Base-by-base conservation (phyloP, 495 filamentous ascomycete genomes). In the Trichoderma virens region DNA sequence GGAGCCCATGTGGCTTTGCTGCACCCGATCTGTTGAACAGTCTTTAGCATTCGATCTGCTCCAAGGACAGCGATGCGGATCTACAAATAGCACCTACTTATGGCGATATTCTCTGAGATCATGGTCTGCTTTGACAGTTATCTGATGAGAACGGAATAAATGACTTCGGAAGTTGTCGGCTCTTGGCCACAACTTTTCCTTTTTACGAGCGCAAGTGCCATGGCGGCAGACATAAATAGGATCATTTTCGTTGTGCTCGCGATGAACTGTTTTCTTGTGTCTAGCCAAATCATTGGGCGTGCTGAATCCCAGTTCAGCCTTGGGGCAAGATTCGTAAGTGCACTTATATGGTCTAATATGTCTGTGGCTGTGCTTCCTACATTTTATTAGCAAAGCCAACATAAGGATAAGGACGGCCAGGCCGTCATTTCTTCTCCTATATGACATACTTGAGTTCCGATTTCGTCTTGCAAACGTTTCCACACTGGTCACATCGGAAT, bases 91-190 rank as follows among this genome's bases (percentile, higher is more conserved):
- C 23, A 56, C 51, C 28, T 56, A 30, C 51, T 56, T 5, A 27
- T 28, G n/a, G 5, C 51, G 51, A 16, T 56, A 56, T 0, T 13
- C 8, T 18, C 27, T 30, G 0, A 56, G 25, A 56, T 87, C 78
- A 35, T 82, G 76, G 4, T 82, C 78, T 25, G 73, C 32, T 30
- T 67, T 38, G 11, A 43, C 8, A 0, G 64, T 31, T 0, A 71
- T 70, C 1, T 38, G 43, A 74, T 98, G 93, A 70, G 94, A 88
- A n/a, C 89, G 85, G 64, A 81, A 82, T 54, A 96, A 79, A 69
- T 98, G 94, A 64, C 89, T 87, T 70, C 86, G 87, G 74, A 97
- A 98, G 67, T 98, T 98, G 73, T 98, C 94, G 61, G 89, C 73
- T 8, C 94, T 85, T 11, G 90, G 92, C 90, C 93, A 97, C 51